Evolutionary conservation across 208 protist species (phyloP).

Genomic region (Crithidia expoeki): DNA sequence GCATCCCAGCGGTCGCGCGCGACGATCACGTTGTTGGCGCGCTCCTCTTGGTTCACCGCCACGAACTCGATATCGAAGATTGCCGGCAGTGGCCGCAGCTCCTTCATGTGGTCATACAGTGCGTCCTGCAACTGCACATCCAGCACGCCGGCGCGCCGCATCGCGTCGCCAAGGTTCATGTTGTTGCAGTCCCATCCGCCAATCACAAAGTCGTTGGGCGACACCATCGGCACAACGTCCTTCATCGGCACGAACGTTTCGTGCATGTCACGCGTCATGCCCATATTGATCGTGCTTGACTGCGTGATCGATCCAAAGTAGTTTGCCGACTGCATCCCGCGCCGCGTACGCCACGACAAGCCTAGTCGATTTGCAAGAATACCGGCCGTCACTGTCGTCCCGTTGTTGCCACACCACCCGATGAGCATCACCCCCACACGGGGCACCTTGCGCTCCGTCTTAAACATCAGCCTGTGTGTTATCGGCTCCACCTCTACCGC

Average conservation of each 20-base stretch:
- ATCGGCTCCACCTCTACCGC: conserved; percentile 76
- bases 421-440: conserved; percentile 95
- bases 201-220: conserved; percentile 97
- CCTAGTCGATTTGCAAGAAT: conserved; percentile 96
- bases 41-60: conserved; percentile 97
- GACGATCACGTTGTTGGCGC: conserved; percentile 96
- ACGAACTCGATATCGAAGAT: conserved; percentile 98
- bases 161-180: conserved; percentile 94
- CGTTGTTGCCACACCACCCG: conserved; percentile 99
- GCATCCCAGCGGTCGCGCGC: conserved; percentile 91
- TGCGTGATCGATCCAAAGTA: conserved; percentile 98
- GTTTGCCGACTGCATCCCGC: conserved; percentile 93
- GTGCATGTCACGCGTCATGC: conserved; percentile 83
- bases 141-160: conserved; percentile 95
- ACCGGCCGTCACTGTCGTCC: conserved; percentile 97
- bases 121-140: conserved; percentile 93
- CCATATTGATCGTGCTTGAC: conserved; percentile 95
- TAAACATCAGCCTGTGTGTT: conserved; percentile 74
- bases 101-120: conserved; percentile 85
- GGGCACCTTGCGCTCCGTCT: conserved; percentile 89
- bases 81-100: conserved; percentile 94
- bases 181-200: conserved; percentile 98
- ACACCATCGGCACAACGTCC: conserved; percentile 96
- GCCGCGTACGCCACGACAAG: conserved; percentile 95
- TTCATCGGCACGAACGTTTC: conserved; percentile 95